Evolutionary conservation across 495 filamentous ascomycete genomes (phyloP), one percentile per base, ranked within the genome.

Genomic region (Bacidia rubella): DNA sequence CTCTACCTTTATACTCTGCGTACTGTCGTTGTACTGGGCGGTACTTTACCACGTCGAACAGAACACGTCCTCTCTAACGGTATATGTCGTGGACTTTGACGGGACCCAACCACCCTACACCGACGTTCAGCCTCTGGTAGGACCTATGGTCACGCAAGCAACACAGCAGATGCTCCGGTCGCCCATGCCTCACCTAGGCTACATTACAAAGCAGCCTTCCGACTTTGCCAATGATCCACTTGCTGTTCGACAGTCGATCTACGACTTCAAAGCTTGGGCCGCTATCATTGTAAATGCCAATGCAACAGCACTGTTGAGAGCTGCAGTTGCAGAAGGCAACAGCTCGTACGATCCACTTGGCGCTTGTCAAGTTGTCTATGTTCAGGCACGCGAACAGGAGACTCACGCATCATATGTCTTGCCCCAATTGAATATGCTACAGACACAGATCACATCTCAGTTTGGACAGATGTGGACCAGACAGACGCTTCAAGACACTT

Each of bases 61-160:
- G 21, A 79, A 77, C 19, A 58, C 72, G 20, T 63, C 64, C 1
- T 59, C 61, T 0, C 66, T 85, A 12, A 68, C 64, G 2, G 69
- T 84, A n/a, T 76, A 68, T 60, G 74, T 85, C 0, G 80, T 85
- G 44, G 79, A 85, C 58, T 83, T 83, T 54, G 82, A 85, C 57
- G 73, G 71, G 11, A 66, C 74, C 52, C 64, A 75, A 4, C 67
- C 72, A 11, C 76, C 78, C 19, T 80, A 79, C 54, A 65, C 65
- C 12, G 55, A 56, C 32, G 64, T 66, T 27, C 60, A 70, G 25
- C 67, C 78, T 0, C 56, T 84, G 12, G 69, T 85, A 22, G 81
- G 81, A 1, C 79, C 79, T 0, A 62, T 68, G 15, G 67, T 82
- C 4, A 73, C 66, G 10, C 55, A 70, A n/a, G 58, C 60, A 0